Conservation (phyloP, 768 basidiomycete genomes). For the Suillus alpinus region DNA sequence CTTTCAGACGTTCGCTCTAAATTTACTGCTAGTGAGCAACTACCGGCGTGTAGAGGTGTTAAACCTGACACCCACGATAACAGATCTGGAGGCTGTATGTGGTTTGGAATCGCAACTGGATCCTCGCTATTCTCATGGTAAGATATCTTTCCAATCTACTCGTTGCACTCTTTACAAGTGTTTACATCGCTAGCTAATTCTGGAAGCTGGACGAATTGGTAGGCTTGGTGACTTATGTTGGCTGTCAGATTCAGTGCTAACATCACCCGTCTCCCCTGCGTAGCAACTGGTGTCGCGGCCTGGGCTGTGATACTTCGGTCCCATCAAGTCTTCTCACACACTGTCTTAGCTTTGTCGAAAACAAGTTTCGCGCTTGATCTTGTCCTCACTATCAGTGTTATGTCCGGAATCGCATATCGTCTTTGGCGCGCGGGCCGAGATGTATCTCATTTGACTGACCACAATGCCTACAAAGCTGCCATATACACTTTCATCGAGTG, state of each 20-base stretch:
- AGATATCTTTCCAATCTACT: not conserved
- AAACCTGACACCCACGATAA: not conserved
- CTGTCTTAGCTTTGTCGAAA: not conserved
- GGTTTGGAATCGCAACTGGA: not conserved
- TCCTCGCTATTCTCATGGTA: not conserved
- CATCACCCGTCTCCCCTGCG: not conserved
- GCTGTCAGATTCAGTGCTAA: not conserved
- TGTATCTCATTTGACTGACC: not conserved
- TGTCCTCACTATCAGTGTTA: constrained; percentile 8
- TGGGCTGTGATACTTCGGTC: not conserved
- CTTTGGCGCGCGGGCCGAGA: constrained; percentile 9
- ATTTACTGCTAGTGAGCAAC: not conserved
- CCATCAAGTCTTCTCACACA: not conserved
- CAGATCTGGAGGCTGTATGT: constrained; percentile 4
- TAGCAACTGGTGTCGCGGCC: not conserved
- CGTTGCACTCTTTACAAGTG: not conserved
- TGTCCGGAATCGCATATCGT: constrained; percentile 9
- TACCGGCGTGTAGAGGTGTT: not conserved
- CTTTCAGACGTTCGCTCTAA: not conserved
- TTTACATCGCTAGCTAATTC: not conserved
- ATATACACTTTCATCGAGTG: constrained; percentile 18
- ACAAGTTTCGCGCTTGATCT: constrained; percentile 11
- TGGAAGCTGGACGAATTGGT: not conserved
- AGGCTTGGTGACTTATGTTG: not conserved
- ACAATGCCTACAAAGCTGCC: constrained; percentile 4